Base-by-base conservation (phyloP, 805 yeast genomes). In the Kazachstania psychrophila region DNA sequence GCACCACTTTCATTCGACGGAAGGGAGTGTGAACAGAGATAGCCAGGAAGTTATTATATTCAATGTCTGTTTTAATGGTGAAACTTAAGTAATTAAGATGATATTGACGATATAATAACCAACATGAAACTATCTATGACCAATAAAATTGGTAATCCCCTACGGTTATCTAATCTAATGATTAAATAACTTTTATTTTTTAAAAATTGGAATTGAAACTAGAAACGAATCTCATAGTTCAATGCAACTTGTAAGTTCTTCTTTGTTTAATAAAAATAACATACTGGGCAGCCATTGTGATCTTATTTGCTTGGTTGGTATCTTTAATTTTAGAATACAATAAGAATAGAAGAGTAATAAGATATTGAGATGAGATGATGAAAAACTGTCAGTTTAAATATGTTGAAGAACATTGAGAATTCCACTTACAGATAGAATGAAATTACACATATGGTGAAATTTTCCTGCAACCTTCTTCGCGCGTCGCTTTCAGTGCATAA, bases 1-100 rank as follows among this genome's bases (percentile, higher is more conserved):
- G 53, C 60, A 56, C 61, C 60, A 59, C 60, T 54, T 54, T 52
- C 64, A 60, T 60, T 60, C 63, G 63, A 59, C 51, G 59, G 37
- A 42, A 49, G 61, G 62, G 62, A 58, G 39, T 39, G 28, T 19
- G 24, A 40, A 54, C 64, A 59, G 64, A 60, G 52, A 47, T 47
- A 48, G 31, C 37, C 45, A 44, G 62, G 58, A 56, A 46, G 34
- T 7, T 12, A 12, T 8, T 11, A 13, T 14, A 17, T 11, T 7
- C 4, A 11, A 9, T 16, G 18, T 17, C 18, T 23, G 17, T 13
- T 36, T 36, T 36, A 36, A 36, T 27, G 47, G 47, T 44, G 50
- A 26, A 18, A 33, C n/a, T n/a, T n/a, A n/a, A n/a, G n/a, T n/a
- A n/a, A 23, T 25, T 35, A 17, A 35, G 16, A 25, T 19, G 19